These are phyloP conservation scores for Nigrospora sphaerica DNA, from an alignment of 2,329 filamentous ascomycete species.

Conservation along the genomic window DNA sequence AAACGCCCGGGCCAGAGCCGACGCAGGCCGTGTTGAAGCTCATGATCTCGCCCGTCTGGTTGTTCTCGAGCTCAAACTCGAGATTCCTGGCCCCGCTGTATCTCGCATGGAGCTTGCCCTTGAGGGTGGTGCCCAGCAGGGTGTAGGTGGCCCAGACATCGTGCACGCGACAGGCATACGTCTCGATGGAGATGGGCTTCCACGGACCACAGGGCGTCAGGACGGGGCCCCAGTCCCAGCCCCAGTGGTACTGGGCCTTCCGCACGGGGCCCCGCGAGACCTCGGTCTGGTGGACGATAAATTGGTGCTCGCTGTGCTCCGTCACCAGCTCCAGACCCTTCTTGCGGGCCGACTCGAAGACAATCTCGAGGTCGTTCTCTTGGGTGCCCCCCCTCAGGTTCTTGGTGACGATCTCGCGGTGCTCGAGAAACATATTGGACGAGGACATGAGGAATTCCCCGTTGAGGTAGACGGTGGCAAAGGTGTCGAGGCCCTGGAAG, in stretches of 20 bases:
- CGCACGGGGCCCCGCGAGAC: conserved; percentile 39
- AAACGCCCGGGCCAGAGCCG: not conserved
- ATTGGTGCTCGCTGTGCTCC: conserved; percentile 44
- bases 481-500: conserved; percentile 59
- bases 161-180: conserved; percentile 49
- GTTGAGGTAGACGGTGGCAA: conserved; percentile 51
- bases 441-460: conserved; percentile 42
- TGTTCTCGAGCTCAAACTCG: conserved; percentile 27
- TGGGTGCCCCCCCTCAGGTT: conserved; percentile 20
- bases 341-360: conserved; percentile 48
- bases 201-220: conserved; percentile 58
- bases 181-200: conserved; percentile 59
- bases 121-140: not conserved
- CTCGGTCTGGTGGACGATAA: conserved; percentile 42
- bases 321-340: conserved; percentile 44
- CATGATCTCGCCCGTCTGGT: not conserved
- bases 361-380: conserved; percentile 44
- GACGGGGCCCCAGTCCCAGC: conserved; percentile 65
- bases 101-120: not conserved
- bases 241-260: conserved; percentile 67
- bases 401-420: conserved; percentile 44
- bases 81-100: too few species aligned
- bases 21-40: not conserved
- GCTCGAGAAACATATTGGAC: conserved; percentile 58
- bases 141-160: conserved; percentile 40